Percentiles rank a stretch among this genome's conserved stretches.
Evolutionary conservation across 305 asterid species (phyloP).

Genomic region (Striga hermonthica): DNA sequence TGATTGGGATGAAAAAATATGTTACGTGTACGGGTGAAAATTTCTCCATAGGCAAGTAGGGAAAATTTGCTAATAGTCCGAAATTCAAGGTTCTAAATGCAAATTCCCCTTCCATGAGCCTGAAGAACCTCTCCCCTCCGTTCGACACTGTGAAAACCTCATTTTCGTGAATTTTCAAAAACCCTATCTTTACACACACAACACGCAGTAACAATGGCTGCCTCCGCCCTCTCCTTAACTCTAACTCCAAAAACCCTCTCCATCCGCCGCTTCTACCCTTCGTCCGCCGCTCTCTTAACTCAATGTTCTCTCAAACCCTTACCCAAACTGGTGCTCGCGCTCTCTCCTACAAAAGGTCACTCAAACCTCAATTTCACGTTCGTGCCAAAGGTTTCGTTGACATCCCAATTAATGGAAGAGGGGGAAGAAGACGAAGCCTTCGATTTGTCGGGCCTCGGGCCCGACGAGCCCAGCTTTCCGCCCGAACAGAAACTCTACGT

Average conservation of each 20-base stretch:
- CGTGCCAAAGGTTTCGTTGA: conserved; percentile 32
- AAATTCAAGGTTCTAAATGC: no score
- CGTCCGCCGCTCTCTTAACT: conserved; percentile 28
- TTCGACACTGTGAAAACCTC: no score
- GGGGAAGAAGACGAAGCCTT: conserved; percentile 29
- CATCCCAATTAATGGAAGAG: conserved; percentile 39
- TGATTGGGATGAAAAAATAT: no score
- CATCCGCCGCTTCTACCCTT: conserved; percentile 24
- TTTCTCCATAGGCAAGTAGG: no score
- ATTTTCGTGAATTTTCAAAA: conserved; percentile 13
- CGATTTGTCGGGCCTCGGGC: conserved; percentile 16
- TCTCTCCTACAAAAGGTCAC: conserved; percentile 8
- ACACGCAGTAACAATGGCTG: conserved; percentile 36
- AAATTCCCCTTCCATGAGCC: no score
- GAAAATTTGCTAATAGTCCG: no score
- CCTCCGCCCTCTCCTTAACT: conserved; percentile 36
- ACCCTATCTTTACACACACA: conserved; percentile 31
- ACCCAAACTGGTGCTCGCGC: conserved; percentile 31
- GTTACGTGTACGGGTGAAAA: no score
- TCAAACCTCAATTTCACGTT: conserved; percentile 30
- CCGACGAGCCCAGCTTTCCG: conserved; percentile 38
- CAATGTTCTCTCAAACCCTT: conserved; percentile 35
- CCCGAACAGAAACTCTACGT: conserved; percentile 70
- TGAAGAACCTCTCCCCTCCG: no score
- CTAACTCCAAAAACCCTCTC: conserved; percentile 36